Evolutionary conservation across 495 filamentous ascomycete species (phyloP).

Genomic region (Penicillium verhagenii): DNA sequence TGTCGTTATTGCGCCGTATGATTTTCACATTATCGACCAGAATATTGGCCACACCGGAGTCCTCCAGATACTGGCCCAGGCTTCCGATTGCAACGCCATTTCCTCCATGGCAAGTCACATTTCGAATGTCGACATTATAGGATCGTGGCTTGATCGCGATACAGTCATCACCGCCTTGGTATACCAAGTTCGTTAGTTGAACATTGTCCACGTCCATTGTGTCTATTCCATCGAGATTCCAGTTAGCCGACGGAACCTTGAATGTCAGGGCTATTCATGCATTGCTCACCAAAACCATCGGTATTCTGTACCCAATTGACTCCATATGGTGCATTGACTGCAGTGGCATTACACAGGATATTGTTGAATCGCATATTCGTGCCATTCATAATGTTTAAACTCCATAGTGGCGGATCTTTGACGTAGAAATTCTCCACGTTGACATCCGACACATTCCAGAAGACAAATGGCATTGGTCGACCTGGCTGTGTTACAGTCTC

Average conservation of each 20-base stretch:
- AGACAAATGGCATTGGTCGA: slow-evolving; percentile 59
- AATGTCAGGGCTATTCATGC: background rate
- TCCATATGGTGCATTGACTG: slow-evolving; percentile 49
- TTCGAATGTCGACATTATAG: slow-evolving; percentile 51
- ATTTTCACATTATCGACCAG: slow-evolving; percentile 46
- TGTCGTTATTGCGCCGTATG: slow-evolving; percentile 46
- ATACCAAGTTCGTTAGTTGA: slow-evolving; percentile 51
- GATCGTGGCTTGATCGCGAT: slow-evolving; percentile 58
- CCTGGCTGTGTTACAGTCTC: slow-evolving; percentile 46
- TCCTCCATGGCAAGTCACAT: slow-evolving; percentile 52
- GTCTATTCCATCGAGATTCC: slow-evolving; percentile 23
- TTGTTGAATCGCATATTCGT: slow-evolving; percentile 55
- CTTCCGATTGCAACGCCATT: slow-evolving; percentile 59
- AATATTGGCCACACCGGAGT: slow-evolving; percentile 49
- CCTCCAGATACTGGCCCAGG: slow-evolving; percentile 58
- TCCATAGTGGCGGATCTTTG: slow-evolving; percentile 54
- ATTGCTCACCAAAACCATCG: slow-evolving; percentile 47
- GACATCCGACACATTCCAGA: slow-evolving; percentile 58
- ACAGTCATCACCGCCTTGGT: slow-evolving; percentile 60
- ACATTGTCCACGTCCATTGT: slow-evolving; percentile 57
- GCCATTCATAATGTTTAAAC: slow-evolving; percentile 59
- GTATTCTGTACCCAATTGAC: slow-evolving; percentile 60
- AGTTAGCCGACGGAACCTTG: too few relatives aligned
- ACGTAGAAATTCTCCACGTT: slow-evolving; percentile 53
- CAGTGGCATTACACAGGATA: slow-evolving; percentile 50